Evolutionary conservation across 192 early-diverging fungal genomes (phyloP).

Genomic region (Cetraspora pellucida): DNA sequence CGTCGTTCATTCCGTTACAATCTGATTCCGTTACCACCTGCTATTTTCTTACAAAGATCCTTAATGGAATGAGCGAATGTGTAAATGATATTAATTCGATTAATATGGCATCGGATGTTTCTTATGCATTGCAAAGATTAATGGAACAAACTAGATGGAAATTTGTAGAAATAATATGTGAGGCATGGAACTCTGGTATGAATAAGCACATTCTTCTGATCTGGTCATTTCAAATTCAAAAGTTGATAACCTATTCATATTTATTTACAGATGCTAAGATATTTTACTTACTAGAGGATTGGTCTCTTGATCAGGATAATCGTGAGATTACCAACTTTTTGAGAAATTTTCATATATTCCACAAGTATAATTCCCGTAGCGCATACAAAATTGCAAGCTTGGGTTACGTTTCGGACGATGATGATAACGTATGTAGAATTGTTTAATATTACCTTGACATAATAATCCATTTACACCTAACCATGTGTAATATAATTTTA

Average conservation of each 20-base stretch:
- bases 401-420: constrained; percentile 48
- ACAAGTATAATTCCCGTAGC: constrained; percentile 64
- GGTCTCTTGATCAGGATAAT: constrained; percentile 64
- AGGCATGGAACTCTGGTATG: constrained; percentile 76
- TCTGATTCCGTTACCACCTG: constrained; percentile 57
- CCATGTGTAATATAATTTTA: constrained; percentile 1
- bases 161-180: constrained; percentile 75
- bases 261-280: constrained; percentile 62
- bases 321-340: constrained; percentile 65
- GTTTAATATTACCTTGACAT: constrained; percentile 43
- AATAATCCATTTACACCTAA: background rate
- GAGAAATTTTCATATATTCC: constrained; percentile 68
- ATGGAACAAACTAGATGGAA: constrained; percentile 74
- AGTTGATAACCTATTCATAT: background rate
- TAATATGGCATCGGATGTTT: constrained; percentile 72
- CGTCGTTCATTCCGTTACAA: constrained; percentile 38
- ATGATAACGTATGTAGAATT: constrained; percentile 27
- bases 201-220: constrained; percentile 35
- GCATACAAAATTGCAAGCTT: constrained; percentile 62
- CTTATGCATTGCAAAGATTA: constrained; percentile 65
- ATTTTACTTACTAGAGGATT: constrained; percentile 76
- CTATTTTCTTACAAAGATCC: constrained; percentile 75
- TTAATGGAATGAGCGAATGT: constrained; percentile 74
- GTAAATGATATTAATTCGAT: constrained; percentile 78
- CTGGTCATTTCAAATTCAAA: background rate